phyloP scores from a whole-genome alignment of 495 filamentous ascomycete genomes.

The Daldinia caldariorum region DNA sequence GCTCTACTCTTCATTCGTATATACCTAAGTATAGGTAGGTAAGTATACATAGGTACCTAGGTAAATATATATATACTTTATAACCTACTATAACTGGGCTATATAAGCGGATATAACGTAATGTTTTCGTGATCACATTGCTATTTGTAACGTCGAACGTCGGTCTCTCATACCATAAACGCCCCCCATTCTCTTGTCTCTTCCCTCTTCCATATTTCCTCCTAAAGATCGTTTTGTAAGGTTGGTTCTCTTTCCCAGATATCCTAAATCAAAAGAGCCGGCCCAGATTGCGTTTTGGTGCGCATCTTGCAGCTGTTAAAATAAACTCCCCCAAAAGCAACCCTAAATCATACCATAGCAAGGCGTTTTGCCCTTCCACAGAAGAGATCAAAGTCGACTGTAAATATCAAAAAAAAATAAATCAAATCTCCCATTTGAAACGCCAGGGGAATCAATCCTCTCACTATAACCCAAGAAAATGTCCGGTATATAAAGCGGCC shows the following conservation, averaged over 20 bases:
- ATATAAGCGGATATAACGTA: constrained; percentile 33
- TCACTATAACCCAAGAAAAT: constrained; percentile 20
- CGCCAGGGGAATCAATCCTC: constrained; percentile 24
- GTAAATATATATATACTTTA: no score
- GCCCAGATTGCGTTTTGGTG: constrained; percentile 31
- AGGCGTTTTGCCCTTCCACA: constrained; percentile 6
- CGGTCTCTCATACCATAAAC: constrained; percentile 22
- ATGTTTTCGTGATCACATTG: constrained; percentile 39
- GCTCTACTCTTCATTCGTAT: neutral
- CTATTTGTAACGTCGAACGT: constrained; percentile 39
- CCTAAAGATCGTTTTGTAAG: constrained; percentile 8
- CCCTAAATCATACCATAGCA: constrained; percentile 10
- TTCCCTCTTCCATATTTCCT: no score
- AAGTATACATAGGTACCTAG: no score
- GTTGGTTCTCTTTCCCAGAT: constrained; percentile 9
- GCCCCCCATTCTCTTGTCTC: constrained; percentile 2
- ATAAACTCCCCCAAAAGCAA: neutral
- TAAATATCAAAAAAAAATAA: constrained; percentile 6
- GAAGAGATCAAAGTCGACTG: constrained; percentile 8
- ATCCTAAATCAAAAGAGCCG: constrained; percentile 11
- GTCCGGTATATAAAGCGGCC: constrained; percentile 30
- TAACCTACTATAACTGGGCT: constrained; percentile 19
- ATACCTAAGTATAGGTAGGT: neutral
- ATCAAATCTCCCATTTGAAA: constrained; percentile 8
- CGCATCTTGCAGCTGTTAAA: constrained; percentile 32